A percentile compares a stretch with the other conserved stretches of the same genome.
Conservation (phyloP, 768 basidiomycete genomes). For the Tylopilus subfusipes region DNA sequence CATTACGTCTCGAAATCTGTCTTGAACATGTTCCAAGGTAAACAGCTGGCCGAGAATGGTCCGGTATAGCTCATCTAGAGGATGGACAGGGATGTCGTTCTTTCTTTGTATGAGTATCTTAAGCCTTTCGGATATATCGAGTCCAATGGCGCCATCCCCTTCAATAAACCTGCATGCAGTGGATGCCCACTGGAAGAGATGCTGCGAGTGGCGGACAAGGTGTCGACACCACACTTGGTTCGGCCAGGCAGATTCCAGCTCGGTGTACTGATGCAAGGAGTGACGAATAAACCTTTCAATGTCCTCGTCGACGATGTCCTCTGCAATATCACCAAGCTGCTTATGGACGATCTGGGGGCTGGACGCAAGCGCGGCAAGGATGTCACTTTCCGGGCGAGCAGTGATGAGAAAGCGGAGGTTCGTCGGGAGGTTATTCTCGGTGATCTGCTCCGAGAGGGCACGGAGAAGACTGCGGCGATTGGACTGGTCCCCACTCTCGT, state of each 20-base stretch:
- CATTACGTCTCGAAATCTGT: conserved; percentile 22
- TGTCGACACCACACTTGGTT: conserved; percentile 20
- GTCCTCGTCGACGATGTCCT: conserved; percentile 13
- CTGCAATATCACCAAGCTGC: conserved; percentile 12
- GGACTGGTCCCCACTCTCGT: conserved; percentile 23
- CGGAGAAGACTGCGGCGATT: conserved; percentile 22
- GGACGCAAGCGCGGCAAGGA: conserved; percentile 7
- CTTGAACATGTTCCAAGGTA: not conserved
- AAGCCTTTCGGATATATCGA: conserved; percentile 11
- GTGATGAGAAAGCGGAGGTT: conserved; percentile 29
- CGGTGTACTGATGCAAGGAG: conserved; percentile 5
- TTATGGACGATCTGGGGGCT: conserved; percentile 9
- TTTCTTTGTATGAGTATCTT: conserved; percentile 6
- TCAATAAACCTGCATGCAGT: conserved; percentile 29
- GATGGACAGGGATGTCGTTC: not conserved
- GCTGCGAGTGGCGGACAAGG: conserved; percentile 26
- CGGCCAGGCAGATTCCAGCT: conserved; percentile 17
- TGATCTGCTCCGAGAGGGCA: conserved; percentile 11
- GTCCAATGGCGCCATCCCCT: conserved; percentile 16
- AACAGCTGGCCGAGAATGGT: conserved; percentile 20
- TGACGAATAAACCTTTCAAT: conserved; percentile 16
- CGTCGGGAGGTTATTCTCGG: conserved; percentile 14
- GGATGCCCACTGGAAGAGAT: conserved; percentile 34
- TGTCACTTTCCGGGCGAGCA: conserved; percentile 26
- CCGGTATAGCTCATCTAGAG: conserved; percentile 19